Percentiles rank a stretch among this genome's conserved stretches.
These are phyloP conservation scores for Podospora anserina DNA, from an alignment of 495 filamentous ascomycete genomes.

Conservation along the genomic window DNA sequence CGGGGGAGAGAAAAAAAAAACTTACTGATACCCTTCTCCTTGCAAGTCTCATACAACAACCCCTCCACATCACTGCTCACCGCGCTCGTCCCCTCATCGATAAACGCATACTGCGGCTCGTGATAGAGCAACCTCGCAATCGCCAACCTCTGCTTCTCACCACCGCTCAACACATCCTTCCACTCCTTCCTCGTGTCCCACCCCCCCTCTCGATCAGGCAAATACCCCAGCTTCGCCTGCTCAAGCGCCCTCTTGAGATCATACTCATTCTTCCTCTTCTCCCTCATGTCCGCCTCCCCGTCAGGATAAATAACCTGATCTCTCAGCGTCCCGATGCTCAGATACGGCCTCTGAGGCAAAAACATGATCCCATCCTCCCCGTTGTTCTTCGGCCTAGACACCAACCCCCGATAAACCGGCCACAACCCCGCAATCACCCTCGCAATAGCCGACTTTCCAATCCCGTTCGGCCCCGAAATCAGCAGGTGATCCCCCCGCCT, in stretches of 20 bases:
- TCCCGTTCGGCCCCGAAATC: slow-evolving; percentile 92
- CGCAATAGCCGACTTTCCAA: slow-evolving; percentile 87
- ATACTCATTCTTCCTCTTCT: slow-evolving; percentile 67
- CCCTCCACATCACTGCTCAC: slow-evolving; percentile 95
- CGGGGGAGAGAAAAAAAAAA: slow-evolving; percentile 18
- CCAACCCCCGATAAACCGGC: slow-evolving; percentile 90
- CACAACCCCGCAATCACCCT: slow-evolving; percentile 90
- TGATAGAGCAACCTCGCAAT: slow-evolving; percentile 91
- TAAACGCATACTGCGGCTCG: slow-evolving; percentile 87
- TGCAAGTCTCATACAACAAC: slow-evolving; percentile 84
- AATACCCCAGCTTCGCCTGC: slow-evolving; percentile 78
- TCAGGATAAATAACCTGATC: slow-evolving; percentile 99
- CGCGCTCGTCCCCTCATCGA: slow-evolving; percentile 93
- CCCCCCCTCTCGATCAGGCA: slow-evolving; percentile 87
- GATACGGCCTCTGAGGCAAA: slow-evolving; percentile 89
- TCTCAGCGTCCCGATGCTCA: slow-evolving; percentile 88
- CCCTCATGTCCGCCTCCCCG: slow-evolving; percentile 88
- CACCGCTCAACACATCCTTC: slow-evolving; percentile 95
- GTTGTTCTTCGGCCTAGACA: slow-evolving; percentile 73
- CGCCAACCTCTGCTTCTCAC: slow-evolving; percentile 96
- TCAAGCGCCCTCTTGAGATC: slow-evolving; percentile 75
- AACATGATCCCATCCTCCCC: slow-evolving; percentile 97
- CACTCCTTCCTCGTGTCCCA: slow-evolving; percentile 97
- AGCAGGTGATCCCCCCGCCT: slow-evolving; percentile 88
- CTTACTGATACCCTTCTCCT: slow-evolving; percentile 86